These are phyloP conservation scores for Xylariales sp. DNA, from an alignment of 2,329 filamentous ascomycete species.

Conservation along the genomic window DNA sequence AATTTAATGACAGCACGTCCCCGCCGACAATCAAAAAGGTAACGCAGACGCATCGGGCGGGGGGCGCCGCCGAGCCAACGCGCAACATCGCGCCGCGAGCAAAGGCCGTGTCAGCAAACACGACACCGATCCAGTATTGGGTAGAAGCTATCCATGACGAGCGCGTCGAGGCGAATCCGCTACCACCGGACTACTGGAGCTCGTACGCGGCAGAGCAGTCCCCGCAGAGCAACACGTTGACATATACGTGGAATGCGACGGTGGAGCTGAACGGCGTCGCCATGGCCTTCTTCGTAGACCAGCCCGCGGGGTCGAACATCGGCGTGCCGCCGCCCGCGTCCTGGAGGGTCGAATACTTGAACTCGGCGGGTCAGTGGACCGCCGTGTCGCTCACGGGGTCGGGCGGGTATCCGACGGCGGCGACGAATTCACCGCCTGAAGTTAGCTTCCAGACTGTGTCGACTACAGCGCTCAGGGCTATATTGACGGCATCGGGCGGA, in stretches of 20 bases:
- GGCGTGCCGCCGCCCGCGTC: conserved; percentile 48
- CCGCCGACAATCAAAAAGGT: conserved; percentile 49
- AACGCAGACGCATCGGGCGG: conserved; percentile 47
- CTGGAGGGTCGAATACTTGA: conserved; percentile 47
- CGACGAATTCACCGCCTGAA: conserved; percentile 46
- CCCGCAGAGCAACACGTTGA: conserved; percentile 48
- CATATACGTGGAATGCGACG: conserved; percentile 48
- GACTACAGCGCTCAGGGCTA: conserved; percentile 44
- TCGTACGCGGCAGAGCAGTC: conserved; percentile 50
- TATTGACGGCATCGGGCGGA: conserved; percentile 43
- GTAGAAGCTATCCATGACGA: conserved; percentile 51
- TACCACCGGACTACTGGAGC: conserved; percentile 54
- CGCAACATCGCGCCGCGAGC: conserved; percentile 52
- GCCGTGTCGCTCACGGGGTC: conserved; percentile 41
- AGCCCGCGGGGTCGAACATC: conserved; percentile 46
- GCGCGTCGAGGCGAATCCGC: conserved; percentile 47
- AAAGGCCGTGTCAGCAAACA: conserved; percentile 40
- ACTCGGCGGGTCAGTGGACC: conserved; percentile 40
- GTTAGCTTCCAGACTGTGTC: conserved; percentile 45
- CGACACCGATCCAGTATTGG: conserved; percentile 55
- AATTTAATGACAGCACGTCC: conserved; percentile 48
- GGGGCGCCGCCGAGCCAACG: conserved; percentile 42
- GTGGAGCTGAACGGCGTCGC: conserved; percentile 49
- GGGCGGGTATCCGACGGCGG: conserved; percentile 44
- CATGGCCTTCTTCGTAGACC: conserved; percentile 50